Base-by-base conservation (phyloP, 768 basidiomycete species). In the Phylloporus sp. region DNA sequence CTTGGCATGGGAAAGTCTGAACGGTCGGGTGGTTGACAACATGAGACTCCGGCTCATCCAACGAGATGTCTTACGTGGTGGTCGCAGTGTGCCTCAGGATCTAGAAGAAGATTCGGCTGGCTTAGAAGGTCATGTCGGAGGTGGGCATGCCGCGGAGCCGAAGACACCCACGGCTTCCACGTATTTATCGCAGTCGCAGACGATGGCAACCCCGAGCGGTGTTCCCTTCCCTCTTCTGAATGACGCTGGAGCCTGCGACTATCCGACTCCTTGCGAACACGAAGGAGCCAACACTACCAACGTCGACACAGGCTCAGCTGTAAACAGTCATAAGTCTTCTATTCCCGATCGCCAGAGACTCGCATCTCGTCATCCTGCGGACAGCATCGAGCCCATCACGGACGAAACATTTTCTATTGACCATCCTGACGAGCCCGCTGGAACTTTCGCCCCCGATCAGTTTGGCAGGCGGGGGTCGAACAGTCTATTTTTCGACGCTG, bases 1-100 rank as follows among this genome's bases (percentile, higher is more conserved):
- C 31, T 56, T 60, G 10, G 85, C 86, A 13, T 74, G 69, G 55
- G 62, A 65, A 37, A 68, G 68, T 36, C 66, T 90, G 17, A 58
- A 84, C 38, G 71, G 72, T 3, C 71, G 71, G 29, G 62, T 67
- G 36, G 59, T 79, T 28, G 77, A 78, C 42, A 81, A 78, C 28
- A 74, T 77, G 67, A 74, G 70, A 40, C 64, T 86, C 22, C 65
- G 61, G 13, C 67, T 78, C 39, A 68, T 68, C 43, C 69, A 67
- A 24, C 68, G 69, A 50, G 69, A 58, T 42, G 45, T 36, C 35
- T 57, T 59, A 53, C 51, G 50, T 49, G 55, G 57, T 46, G 55
- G 53, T 28, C 26, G 38, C 38, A 44, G 44, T 39, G 50, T 46
- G 46, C 47, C 46, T 49, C 55, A 49, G 53, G 61, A 65, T 50